Percentiles rank a stretch among this genome's conserved stretches.
phyloP scores from a whole-genome alignment of 1,139 yeast species.

The Debaryomycetaceae sp. region DNA sequence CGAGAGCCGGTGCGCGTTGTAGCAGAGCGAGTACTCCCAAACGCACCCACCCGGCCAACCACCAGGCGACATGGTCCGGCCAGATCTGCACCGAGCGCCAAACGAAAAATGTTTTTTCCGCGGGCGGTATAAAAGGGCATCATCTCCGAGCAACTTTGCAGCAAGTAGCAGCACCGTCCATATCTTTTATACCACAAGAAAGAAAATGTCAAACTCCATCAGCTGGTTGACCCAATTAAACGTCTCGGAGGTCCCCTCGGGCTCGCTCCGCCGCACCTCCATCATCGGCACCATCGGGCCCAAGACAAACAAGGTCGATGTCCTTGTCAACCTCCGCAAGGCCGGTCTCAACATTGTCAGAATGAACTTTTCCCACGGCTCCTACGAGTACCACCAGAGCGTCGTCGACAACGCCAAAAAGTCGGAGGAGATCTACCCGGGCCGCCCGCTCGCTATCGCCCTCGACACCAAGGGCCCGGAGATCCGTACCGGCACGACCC shows the following conservation, averaged over 20 bases:
- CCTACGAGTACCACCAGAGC: constrained; percentile 92
- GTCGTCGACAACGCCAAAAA: constrained; percentile 94
- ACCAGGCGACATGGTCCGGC: neutral
- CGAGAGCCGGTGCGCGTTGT: no score
- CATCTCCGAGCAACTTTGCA: constrained; percentile 1
- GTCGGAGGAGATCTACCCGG: constrained; percentile 81
- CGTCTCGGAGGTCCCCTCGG: constrained; percentile 68
- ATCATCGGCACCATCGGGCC: constrained; percentile 99
- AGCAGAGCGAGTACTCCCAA: no score
- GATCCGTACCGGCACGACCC: constrained; percentile 95
- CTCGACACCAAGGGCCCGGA: constrained; percentile 99
- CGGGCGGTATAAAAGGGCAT: no score
- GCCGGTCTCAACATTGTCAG: constrained; percentile 97
- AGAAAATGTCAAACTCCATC: constrained; percentile 19
- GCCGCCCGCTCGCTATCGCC: constrained; percentile 97
- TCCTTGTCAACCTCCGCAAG: constrained; percentile 78
- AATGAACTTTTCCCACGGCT: constrained; percentile 98
- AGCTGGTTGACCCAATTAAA: constrained; percentile 80
- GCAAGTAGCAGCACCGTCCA: neutral
- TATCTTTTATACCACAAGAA: neutral
- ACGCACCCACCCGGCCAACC: no score
- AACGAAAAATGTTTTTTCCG: neutral
- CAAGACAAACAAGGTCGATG: constrained; percentile 84
- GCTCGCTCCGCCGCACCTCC: constrained; percentile 85
- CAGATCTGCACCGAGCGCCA: neutral